Percentiles rank a stretch among this genome's conserved stretches.
Evolutionary conservation across 2,329 filamentous ascomycete genomes (phyloP).

Genomic region (Ceratocystis alfenasii): DNA sequence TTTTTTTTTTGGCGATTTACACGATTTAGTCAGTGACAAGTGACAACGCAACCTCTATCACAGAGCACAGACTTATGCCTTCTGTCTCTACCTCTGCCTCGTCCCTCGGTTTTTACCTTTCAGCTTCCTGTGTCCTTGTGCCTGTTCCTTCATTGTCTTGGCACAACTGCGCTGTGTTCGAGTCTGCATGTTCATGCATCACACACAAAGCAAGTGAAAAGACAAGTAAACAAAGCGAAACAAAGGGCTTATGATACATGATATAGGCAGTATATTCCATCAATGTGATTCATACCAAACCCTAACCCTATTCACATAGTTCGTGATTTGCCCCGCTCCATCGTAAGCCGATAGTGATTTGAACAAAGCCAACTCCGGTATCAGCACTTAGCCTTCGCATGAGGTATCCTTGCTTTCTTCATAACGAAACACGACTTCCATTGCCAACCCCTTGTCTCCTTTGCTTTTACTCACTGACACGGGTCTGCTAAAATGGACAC

Average conservation of each 20-base stretch:
- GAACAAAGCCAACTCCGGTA: no score
- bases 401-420: no score
- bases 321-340: background rate
- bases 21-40: background rate
- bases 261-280: background rate
- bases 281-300: background rate
- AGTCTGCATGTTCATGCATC: background rate
- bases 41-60: background rate
- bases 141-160: background rate
- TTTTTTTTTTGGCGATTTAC: no score
- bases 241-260: background rate
- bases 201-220: no score
- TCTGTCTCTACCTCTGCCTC: background rate
- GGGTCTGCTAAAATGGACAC: constrained; percentile 2
- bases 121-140: background rate
- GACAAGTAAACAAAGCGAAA: background rate
- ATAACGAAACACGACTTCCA: no score
- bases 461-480: no score
- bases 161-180: background rate
- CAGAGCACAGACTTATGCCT: background rate
- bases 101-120: background rate
- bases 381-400: no score
- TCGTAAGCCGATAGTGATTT: no score
- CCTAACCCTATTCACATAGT: background rate
- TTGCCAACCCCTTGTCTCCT: background rate